phyloP scores from a whole-genome alignment of 495 filamentous ascomycete species.

The Podospora pseudopauciseta region DNA sequence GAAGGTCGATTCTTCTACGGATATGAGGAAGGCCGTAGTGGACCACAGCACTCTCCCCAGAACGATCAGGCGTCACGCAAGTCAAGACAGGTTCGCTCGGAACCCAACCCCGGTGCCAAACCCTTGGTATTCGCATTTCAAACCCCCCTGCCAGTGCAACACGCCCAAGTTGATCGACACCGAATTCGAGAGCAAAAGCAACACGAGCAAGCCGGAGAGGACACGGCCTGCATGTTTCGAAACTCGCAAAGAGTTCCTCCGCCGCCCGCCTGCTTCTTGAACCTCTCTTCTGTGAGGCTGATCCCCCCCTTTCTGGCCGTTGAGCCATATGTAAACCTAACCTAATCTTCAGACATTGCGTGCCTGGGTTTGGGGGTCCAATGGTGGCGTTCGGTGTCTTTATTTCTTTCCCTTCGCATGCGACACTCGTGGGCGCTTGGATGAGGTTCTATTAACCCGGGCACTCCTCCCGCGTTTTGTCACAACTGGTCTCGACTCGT shows the following conservation, averaged over 20 bases:
- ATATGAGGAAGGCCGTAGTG: no score
- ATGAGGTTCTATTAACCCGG: not conserved
- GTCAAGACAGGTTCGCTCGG: not conserved
- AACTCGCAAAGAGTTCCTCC: not conserved
- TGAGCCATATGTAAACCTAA: not conserved
- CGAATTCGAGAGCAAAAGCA: not conserved
- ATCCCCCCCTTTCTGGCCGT: not conserved
- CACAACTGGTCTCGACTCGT: not conserved
- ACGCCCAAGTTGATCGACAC: not conserved
- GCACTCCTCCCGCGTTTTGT: not conserved
- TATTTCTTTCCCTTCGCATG: not conserved
- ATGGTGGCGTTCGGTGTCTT: not conserved
- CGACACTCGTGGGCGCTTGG: not conserved
- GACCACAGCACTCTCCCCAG: no score
- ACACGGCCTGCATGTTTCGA: not conserved
- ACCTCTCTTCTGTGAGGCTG: not conserved
- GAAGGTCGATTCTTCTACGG: no score
- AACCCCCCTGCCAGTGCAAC: not conserved
- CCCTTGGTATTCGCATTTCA: slow-evolving; percentile 1
- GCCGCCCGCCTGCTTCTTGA: slow-evolving; percentile 5
- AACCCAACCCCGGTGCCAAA: not conserved
- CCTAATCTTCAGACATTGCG: not conserved
- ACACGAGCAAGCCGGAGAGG: not conserved
- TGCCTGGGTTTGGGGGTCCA: not conserved
- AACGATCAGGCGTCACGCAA: no score